Evolutionary conservation across 805 yeast genomes (phyloP), one percentile per base, ranked within the genome.

Genomic region (Teunomyces stri): DNA sequence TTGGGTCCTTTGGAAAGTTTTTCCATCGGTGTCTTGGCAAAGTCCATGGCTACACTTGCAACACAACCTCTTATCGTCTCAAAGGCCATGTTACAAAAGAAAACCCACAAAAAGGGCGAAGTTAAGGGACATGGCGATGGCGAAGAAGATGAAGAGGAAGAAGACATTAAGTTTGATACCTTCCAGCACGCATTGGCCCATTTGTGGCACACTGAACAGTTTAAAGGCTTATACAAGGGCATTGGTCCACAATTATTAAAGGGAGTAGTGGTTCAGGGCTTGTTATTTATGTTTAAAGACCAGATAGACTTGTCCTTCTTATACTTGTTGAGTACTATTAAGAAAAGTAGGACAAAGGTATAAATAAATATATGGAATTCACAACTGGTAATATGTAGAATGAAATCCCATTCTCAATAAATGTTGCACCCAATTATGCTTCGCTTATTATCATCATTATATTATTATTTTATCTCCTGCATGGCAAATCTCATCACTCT

Each of bases 1-100:
- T 72, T 87, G 51, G 71, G 78, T 6, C 85, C 90, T 2, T 66
- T 73, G 43, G 84, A 87, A 65, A 81, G 83, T 60, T 89, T 85
- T 64, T 50, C 80, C 30, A 67, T 87, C 12, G 96, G 96, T 4
- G 88, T 90, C n/a, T 51, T 86, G 36, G 85, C 94, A 45, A 89
- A 89, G 69, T 78, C 87, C 51, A 66, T 87, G 62, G 95, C 96
- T 5, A 89, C 96, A 0, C 40, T 88, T 10, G 75, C 81, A 3
- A 88, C 96, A 0, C 95, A 88, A 69, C 96, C 96, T 2, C 70
- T 89, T 64, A 89, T 89, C 59, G 87, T 88, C 1, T 82, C 95
- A 11, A 89, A 89, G 66, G 92, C 87, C 12, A 80, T 87, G 79
- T 78, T 88, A 51, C 96, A 89, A 66, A 72, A 72, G 65, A 72